Percentiles rank a stretch among this genome's conserved stretches.
Conservation (phyloP, 306 rosid species). For the Clitoria ternatea region DNA sequence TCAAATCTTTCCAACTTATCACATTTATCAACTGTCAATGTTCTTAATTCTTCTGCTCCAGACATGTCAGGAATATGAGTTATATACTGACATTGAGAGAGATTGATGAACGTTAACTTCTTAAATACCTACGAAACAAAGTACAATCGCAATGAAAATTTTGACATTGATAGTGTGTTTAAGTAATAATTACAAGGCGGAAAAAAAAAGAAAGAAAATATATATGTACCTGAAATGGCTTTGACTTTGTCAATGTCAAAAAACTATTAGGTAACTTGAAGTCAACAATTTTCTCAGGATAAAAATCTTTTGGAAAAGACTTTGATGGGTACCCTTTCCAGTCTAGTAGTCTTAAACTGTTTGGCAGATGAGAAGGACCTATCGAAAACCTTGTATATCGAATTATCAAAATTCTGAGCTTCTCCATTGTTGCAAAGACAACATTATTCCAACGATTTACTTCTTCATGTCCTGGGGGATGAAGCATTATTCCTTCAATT, state of each 20-base stretch:
- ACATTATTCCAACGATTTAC: background rate
- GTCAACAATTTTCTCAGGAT: background rate
- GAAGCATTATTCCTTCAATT: slow-evolving; percentile 28
- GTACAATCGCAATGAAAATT: too few species aligned
- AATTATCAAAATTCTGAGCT: slow-evolving; percentile 15
- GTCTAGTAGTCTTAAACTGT: background rate
- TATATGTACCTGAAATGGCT: slow-evolving; percentile 3
- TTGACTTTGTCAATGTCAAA: background rate
- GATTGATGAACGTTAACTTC: slow-evolving; percentile 1
- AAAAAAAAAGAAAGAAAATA: background rate
- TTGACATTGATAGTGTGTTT: too few species aligned
- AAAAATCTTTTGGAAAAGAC: background rate
- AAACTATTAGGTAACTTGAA: background rate
- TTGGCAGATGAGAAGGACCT: slow-evolving; percentile 8
- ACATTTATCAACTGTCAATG: background rate
- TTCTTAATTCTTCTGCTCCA: background rate
- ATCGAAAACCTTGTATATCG: background rate
- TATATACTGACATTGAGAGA: slow-evolving; percentile 3
- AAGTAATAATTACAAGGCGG: too few species aligned
- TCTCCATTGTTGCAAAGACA: slow-evolving; percentile 6
- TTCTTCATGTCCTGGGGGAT: slow-evolving; percentile 1
- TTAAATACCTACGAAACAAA: background rate
- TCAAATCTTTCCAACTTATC: background rate
- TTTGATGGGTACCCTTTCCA: slow-evolving; percentile 8
- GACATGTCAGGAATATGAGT: slow-evolving; percentile 7